Percentiles rank a stretch among this genome's conserved stretches.
Evolutionary conservation across 1,139 yeast species (phyloP).

Genomic region (Lodderomyces parapsilosis): DNA sequence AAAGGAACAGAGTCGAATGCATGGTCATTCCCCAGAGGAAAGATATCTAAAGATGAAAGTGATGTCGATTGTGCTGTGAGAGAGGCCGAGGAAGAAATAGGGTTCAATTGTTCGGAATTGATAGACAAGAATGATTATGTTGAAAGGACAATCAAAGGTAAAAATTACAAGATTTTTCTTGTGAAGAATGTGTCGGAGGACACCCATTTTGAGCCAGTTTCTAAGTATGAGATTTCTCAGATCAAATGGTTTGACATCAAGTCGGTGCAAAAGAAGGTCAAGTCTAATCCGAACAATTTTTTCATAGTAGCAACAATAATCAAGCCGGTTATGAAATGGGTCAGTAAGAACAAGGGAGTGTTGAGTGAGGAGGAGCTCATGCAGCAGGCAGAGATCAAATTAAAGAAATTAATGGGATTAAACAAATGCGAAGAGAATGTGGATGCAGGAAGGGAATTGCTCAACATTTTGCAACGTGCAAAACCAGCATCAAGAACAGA

Average conservation of each 20-base stretch:
- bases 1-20: conserved; percentile 80
- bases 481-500: conserved; percentile 16
- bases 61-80: conserved; percentile 93
- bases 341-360: conserved; percentile 52
- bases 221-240: conserved; percentile 79
- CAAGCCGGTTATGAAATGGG: conserved; percentile 59
- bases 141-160: conserved; percentile 80
- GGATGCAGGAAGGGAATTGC: conserved; percentile 76
- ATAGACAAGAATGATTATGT: conserved; percentile 70
- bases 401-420: conserved; percentile 64
- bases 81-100: conserved; percentile 95
- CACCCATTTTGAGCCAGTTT: conserved; percentile 71
- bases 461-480: conserved; percentile 59
- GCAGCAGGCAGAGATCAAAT: conserved; percentile 57
- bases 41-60: conserved; percentile 88
- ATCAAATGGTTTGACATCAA: conserved; percentile 48
- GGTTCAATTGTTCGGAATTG: conserved; percentile 73
- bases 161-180: conserved; percentile 81
- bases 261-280: conserved; percentile 33
- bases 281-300: conserved; percentile 45
- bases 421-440: conserved; percentile 22
- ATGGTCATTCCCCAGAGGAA: conserved; percentile 98
- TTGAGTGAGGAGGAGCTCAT: conserved; percentile 53
- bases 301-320: conserved; percentile 62
- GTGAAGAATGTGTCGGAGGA: conserved; percentile 79